Base-by-base conservation (phyloP, 1,139 yeast genomes). In the Suhomyces bokatorum region DNA sequence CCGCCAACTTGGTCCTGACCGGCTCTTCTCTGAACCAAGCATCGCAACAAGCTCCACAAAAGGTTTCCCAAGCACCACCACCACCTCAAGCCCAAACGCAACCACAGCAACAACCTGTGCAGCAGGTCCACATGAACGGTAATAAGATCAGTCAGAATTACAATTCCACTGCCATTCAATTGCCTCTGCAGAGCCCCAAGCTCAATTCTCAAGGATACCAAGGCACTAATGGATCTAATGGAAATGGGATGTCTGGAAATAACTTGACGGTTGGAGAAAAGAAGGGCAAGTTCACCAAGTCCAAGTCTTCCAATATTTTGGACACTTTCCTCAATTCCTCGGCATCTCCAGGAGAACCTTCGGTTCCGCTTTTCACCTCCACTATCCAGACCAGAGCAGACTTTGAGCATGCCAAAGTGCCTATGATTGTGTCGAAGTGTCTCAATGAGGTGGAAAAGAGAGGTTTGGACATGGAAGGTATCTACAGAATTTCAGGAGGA, bases 401-500 rank as follows among this genome's bases (percentile, higher is more conserved):
- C 14, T 75, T 67, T 51, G 98, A 93, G 59, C 75, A 77, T 15
- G 70, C 77, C 17, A 53, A 62, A 4, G 75, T 89, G 9, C 99
- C 99, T 6, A 64, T 80, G 49, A 80, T 93, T 35, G 77, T 93
- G 11, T 71, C 84, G 11, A 74, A 82, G 46, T 89, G 97, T 66
- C 67, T 90, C n/a, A 69, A 72, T 32, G 95, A 86, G 57, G 89
- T 93, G 40, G 97, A 91, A 65, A 60, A 63, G 35, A 70, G 90
- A 51, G 91, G 96, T 9, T 61, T 87, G 55, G 81, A 75, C 39
- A 69, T 75, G 61, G 98, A 91, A 64, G 99, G 99, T 6, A 78
- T 93, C 33, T 93, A 93, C 67, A 77, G 99, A 56, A 86, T 91
- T 52, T 86, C 95, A 17, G 99, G 98, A 2, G 90, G 93, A 6